A percentile compares a stretch with the other conserved stretches of the same genome.
These are phyloP conservation scores for Plectranthus barbatus DNA, from an alignment of 257 asterid species.

Conservation along the genomic window DNA sequence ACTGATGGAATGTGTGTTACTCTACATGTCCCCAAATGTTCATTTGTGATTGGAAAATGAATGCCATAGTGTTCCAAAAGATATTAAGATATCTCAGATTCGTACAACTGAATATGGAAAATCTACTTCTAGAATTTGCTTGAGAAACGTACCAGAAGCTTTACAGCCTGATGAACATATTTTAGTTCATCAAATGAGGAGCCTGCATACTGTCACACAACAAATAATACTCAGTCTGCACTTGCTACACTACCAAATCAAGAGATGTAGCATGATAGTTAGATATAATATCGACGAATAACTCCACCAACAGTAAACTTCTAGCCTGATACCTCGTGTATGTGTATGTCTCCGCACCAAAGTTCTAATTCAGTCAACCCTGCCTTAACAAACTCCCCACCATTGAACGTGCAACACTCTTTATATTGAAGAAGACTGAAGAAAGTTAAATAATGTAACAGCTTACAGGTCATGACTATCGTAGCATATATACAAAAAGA, in stretches of 20 bases:
- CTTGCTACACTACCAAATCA: not conserved
- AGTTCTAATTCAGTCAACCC: slow-evolving; percentile 72
- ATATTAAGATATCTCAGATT: not conserved
- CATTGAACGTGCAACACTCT: slow-evolving; percentile 65
- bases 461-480: not conserved
- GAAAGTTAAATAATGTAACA: slow-evolving; percentile 9
- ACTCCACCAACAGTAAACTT: slow-evolving; percentile 1
- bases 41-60: not conserved
- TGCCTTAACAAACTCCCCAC: slow-evolving; percentile 66
- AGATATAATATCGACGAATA: not conserved
- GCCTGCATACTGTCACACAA: slow-evolving; percentile 49
- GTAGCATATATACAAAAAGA: not conserved
- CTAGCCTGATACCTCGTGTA: slow-evolving; percentile 51
- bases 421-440: slow-evolving; percentile 58
- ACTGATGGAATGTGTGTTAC: not conserved
- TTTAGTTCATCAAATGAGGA: slow-evolving; percentile 61
- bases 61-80: not conserved
- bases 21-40: not conserved
- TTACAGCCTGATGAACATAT: slow-evolving; percentile 61
- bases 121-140: not conserved
- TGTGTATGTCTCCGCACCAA: slow-evolving; percentile 59
- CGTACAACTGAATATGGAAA: not conserved
- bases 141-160: slow-evolving; percentile 60
- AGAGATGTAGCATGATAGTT: not conserved
- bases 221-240: not conserved